Conservation (phyloP, 1,284 basidiomycete species). For the Tranzscheliella williamsii region DNA sequence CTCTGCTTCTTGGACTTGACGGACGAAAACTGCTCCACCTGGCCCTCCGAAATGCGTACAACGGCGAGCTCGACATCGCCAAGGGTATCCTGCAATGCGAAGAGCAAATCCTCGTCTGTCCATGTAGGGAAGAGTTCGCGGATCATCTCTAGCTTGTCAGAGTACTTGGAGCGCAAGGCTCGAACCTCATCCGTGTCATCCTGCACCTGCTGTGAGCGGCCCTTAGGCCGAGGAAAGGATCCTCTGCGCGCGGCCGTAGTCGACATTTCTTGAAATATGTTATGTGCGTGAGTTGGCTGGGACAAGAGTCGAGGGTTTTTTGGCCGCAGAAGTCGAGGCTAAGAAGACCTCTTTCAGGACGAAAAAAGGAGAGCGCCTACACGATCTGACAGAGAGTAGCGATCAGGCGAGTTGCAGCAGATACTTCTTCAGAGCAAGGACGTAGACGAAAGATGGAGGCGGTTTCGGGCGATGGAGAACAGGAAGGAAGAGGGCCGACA, state of each 20-base stretch:
- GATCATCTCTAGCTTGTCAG: slow-evolving; percentile 66
- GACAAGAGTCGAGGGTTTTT: slow-evolving; percentile 4
- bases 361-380: too few relatives aligned
- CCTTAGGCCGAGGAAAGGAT: slow-evolving; percentile 39
- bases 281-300: not conserved
- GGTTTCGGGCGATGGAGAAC: too few relatives aligned
- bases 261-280: slow-evolving; percentile 30
- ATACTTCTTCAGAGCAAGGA: too few relatives aligned
- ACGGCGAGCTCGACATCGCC: slow-evolving; percentile 78
- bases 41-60: slow-evolving; percentile 77
- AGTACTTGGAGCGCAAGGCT: slow-evolving; percentile 53
- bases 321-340: slow-evolving; percentile 1
- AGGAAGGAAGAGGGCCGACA: too few relatives aligned
- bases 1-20: slow-evolving; percentile 77
- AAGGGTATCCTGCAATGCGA: slow-evolving; percentile 72
- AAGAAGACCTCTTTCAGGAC: too few relatives aligned
- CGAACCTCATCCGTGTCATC: slow-evolving; percentile 59
- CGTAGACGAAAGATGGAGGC: too few relatives aligned
- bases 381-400: too few relatives aligned
- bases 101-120: slow-evolving; percentile 79
- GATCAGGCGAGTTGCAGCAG: too few relatives aligned
- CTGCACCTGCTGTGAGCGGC: slow-evolving; percentile 36
- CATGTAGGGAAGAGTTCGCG: slow-evolving; percentile 77
- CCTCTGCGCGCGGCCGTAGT: slow-evolving; percentile 42
- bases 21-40: slow-evolving; percentile 79